Evolutionary conservation across 2,329 filamentous ascomycete genomes (phyloP).

Genomic region (Pseudogymnoascus sp.): DNA sequence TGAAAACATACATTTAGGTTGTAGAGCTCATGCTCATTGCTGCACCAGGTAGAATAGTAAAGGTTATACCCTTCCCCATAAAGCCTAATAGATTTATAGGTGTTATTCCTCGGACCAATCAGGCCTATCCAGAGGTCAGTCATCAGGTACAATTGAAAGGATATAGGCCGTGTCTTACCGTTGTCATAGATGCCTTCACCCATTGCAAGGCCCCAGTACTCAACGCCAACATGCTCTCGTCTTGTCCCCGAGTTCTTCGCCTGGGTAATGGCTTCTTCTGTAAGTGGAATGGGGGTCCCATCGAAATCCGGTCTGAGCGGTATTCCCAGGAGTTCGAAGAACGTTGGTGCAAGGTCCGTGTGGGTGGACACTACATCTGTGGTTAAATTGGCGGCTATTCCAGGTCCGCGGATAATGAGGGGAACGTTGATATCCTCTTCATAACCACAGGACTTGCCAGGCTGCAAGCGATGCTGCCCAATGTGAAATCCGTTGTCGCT

Average conservation of each 20-base stretch:
- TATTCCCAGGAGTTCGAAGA: conserved; percentile 35
- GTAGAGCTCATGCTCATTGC: conserved; percentile 59
- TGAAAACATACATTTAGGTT: conserved; percentile 43
- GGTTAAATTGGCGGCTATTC: conserved; percentile 36
- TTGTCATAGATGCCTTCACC: conserved; percentile 24
- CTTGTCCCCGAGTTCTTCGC: conserved; percentile 19
- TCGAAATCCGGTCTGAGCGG: conserved; percentile 39
- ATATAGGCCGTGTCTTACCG: background rate
- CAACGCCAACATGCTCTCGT: conserved; percentile 42
- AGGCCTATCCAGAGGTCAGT: background rate
- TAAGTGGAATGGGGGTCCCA: conserved; percentile 37
- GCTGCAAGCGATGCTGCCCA: conserved; percentile 42
- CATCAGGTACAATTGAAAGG: background rate
- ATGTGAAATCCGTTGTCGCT: conserved; percentile 49
- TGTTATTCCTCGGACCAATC: conserved; percentile 35
- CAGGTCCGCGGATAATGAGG: conserved; percentile 52
- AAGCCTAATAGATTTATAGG: conserved; percentile 42
- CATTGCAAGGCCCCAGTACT: conserved; percentile 35
- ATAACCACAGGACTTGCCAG: conserved; percentile 44
- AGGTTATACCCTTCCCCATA: conserved; percentile 46
- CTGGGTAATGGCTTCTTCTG: conserved; percentile 14
- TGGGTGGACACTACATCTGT: conserved; percentile 44
- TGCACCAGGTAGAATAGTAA: conserved; percentile 65
- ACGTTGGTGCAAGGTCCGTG: conserved; percentile 44
- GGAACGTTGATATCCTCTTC: conserved; percentile 47